These are phyloP conservation scores for Oryza nivara DNA, from an alignment of 176 grass and related monocot genomes.

Conservation along the genomic window DNA sequence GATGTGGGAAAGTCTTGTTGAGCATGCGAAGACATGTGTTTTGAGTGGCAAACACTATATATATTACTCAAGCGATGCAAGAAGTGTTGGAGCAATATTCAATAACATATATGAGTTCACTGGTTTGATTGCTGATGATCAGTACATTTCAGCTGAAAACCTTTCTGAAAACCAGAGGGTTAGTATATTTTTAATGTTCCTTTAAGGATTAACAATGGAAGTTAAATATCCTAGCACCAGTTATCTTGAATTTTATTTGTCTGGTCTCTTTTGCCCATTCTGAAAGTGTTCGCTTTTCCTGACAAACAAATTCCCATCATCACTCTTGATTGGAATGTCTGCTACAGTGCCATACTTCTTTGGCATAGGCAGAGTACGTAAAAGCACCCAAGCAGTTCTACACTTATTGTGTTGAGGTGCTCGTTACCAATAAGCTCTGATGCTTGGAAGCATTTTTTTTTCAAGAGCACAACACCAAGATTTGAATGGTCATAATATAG, in stretches of 20 bases:
- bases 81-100: slow-evolving; percentile 72
- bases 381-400: not conserved
- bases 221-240: not conserved
- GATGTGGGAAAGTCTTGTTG: slow-evolving; percentile 92
- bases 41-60: slow-evolving; percentile 86
- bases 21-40: slow-evolving; percentile 87
- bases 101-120: slow-evolving; percentile 88
- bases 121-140: slow-evolving; percentile 78
- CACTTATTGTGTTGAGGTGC: slow-evolving; percentile 1
- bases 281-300: slow-evolving; percentile 19
- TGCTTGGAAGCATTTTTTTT: not conserved
- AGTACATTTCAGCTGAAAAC: slow-evolving; percentile 78
- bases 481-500: slow-evolving; percentile 17
- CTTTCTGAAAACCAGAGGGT: slow-evolving; percentile 83
- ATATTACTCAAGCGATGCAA: slow-evolving; percentile 69
- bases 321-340: slow-evolving; percentile 8
- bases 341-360: not conserved
- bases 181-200: slow-evolving; percentile 36
- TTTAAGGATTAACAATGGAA: not conserved
- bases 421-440: not conserved
- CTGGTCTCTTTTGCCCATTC: slow-evolving; percentile 2
- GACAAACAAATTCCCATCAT: slow-evolving; percentile 12
- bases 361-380: not conserved
- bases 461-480: not conserved
- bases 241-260: slow-evolving; percentile 13